A percentile compares a stretch with the other conserved stretches of the same genome.
phyloP scores from a whole-genome alignment of 2,329 filamentous ascomycete species.

The Xylariaceae sp. region DNA sequence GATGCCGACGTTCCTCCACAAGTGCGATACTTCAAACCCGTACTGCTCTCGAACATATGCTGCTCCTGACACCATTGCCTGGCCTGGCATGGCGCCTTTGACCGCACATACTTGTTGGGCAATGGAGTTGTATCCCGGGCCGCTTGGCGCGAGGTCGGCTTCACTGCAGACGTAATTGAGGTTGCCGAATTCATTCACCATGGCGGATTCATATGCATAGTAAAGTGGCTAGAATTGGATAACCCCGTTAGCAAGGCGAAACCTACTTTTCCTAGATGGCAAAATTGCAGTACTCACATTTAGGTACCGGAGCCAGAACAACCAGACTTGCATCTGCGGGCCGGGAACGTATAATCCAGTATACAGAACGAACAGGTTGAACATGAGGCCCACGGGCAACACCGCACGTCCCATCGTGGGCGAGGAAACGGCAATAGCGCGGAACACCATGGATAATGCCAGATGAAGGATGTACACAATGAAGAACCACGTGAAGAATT shows the following conservation, averaged over 20 bases:
- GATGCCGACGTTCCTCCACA: too few relatives aligned
- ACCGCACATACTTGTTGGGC: too few relatives aligned
- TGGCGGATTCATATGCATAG: slow-evolving; percentile 73
- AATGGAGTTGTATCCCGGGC: too few relatives aligned
- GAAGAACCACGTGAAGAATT: slow-evolving; percentile 72
- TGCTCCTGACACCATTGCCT: too few relatives aligned
- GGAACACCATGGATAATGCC: slow-evolving; percentile 80
- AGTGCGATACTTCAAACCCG: too few relatives aligned
- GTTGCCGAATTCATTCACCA: slow-evolving; percentile 62
- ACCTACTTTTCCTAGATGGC: too few relatives aligned
- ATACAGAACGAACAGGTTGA: slow-evolving; percentile 60
- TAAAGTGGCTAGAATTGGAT: slow-evolving; percentile 49
- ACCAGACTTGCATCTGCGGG: slow-evolving; percentile 70
- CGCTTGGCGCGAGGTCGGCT: background rate
- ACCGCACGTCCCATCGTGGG: slow-evolving; percentile 62
- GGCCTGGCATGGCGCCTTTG: too few relatives aligned
- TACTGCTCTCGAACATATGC: too few relatives aligned
- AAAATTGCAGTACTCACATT: slow-evolving; percentile 37
- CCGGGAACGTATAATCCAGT: slow-evolving; percentile 63
- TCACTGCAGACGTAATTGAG: background rate
- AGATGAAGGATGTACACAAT: slow-evolving; percentile 43
- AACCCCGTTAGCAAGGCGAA: too few relatives aligned
- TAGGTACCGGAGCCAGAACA: slow-evolving; percentile 74
- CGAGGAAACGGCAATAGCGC: slow-evolving; percentile 68
- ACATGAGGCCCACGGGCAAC: slow-evolving; percentile 52